These are phyloP conservation scores for Cercospora sojina DNA, from an alignment of 2,329 filamentous ascomycete species.

Conservation along the genomic window DNA sequence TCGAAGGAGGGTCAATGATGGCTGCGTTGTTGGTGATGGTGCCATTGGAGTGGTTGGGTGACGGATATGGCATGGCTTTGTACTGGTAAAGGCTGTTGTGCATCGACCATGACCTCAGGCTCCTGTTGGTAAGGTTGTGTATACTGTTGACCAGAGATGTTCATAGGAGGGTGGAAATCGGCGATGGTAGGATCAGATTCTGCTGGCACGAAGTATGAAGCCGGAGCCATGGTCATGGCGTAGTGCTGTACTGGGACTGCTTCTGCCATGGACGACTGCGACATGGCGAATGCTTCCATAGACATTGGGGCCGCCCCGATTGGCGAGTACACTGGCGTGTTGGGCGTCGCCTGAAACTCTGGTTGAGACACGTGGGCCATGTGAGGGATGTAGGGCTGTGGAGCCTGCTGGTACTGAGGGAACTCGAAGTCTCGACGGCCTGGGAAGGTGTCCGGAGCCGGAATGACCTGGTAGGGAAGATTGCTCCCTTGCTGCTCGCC, in stretches of 20 bases:
- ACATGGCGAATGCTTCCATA: conserved; percentile 12
- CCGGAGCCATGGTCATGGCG: conserved; percentile 12
- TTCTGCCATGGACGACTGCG: background rate
- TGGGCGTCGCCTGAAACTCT: conserved; percentile 26
- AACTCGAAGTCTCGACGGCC: conserved; percentile 21
- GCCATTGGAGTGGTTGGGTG: conserved; percentile 3
- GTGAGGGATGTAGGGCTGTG: conserved; percentile 21
- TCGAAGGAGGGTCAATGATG: background rate
- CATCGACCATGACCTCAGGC: conserved; percentile 3
- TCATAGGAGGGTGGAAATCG: conserved; percentile 19
- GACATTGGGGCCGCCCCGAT: conserved; percentile 16
- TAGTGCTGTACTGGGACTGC: conserved; percentile 7
- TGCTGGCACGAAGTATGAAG: conserved; percentile 23
- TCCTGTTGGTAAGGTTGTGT: conserved; percentile 11
- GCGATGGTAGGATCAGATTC: conserved; percentile 10
- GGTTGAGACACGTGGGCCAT: conserved; percentile 26
- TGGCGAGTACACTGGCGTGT: conserved; percentile 23
- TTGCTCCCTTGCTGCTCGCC: conserved; percentile 9
- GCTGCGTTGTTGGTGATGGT: conserved; percentile 1
- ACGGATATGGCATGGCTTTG: background rate
- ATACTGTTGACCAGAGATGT: conserved; percentile 9
- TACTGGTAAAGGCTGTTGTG: conserved; percentile 14
- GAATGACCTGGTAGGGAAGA: conserved; percentile 4
- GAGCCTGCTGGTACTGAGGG: conserved; percentile 15
- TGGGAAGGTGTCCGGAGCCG: conserved; percentile 14